Conservation (phyloP, 495 filamentous ascomycete species). For the Sporormia fimetaria region DNA sequence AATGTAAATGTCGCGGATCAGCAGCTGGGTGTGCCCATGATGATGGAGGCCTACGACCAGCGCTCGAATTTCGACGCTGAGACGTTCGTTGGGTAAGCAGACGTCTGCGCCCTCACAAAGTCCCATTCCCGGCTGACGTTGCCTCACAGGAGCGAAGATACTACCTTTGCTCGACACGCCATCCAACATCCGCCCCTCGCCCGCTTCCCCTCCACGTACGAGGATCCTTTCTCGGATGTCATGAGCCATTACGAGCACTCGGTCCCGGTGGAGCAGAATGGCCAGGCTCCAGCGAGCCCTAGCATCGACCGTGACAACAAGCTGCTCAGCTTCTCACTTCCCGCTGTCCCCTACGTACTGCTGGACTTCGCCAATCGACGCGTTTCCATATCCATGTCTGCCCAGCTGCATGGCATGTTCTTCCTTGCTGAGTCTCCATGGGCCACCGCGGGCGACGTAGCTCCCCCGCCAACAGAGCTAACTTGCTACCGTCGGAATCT, state of each 20-base stretch:
- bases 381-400: conserved; percentile 53
- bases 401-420: conserved; percentile 91
- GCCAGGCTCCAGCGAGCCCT: conserved; percentile 27
- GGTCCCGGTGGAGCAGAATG: conserved; percentile 27
- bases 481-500: conserved; percentile 88
- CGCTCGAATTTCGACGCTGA: conserved; percentile 47
- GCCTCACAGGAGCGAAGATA: conserved; percentile 22
- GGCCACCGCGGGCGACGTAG: conserved; percentile 52
- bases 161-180: conserved; percentile 15
- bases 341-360: conserved; percentile 54
- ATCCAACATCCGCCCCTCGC: conserved; percentile 27
- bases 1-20: conserved; percentile 45
- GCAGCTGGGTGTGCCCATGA: conserved; percentile 37
- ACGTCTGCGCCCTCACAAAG: conserved; percentile 3
- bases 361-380: conserved; percentile 56
- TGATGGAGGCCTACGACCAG: conserved; percentile 47
- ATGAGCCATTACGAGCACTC: conserved; percentile 34
- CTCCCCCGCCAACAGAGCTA: conserved; percentile 61
- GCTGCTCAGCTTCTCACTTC: conserved; percentile 66
- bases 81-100: conserved; percentile 46
- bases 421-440: conserved; percentile 78
- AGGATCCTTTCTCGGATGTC: conserved; percentile 36
- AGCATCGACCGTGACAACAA: conserved; percentile 60
- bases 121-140: conserved; percentile 19
- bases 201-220: conserved; percentile 33